Evolutionary conservation across 2,329 filamentous ascomycete genomes (phyloP).

Genomic region (Aspergillus pseudonomiae): DNA sequence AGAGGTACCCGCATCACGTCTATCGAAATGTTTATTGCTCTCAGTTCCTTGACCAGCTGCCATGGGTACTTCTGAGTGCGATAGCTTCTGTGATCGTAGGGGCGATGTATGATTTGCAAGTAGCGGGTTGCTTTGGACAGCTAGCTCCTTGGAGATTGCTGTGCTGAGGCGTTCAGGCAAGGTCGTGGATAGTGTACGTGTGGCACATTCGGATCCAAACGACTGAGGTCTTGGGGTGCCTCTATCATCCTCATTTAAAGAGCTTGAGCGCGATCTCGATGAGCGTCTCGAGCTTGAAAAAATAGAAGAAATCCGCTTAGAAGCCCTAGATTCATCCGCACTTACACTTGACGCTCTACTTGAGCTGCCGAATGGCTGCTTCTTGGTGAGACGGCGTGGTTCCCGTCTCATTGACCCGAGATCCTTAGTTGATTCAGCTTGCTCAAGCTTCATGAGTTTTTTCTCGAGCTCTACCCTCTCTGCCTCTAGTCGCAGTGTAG

Average conservation of each 20-base stretch:
- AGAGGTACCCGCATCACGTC: constrained; percentile 24
- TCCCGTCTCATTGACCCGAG: constrained; percentile 21
- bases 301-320: constrained; percentile 28
- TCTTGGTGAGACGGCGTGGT: constrained; percentile 39
- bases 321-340: constrained; percentile 30
- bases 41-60: constrained; percentile 26
- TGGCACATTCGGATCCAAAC: constrained; percentile 7
- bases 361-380: constrained; percentile 34
- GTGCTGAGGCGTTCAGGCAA: constrained; percentile 35
- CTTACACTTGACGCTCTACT: constrained; percentile 35
- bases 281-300: constrained; percentile 31
- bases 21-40: background rate
- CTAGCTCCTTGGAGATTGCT: constrained; percentile 34
- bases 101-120: constrained; percentile 14
- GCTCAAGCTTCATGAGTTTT: constrained; percentile 28
- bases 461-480: constrained; percentile 34
- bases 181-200: constrained; percentile 26
- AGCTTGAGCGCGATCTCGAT: constrained; percentile 33
- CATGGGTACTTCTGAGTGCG: constrained; percentile 22
- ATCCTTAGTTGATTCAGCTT: constrained; percentile 23
- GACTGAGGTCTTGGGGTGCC: background rate
- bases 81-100: constrained; percentile 15
- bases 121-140: constrained; percentile 26
- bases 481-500: constrained; percentile 35
- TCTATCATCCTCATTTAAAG: constrained; percentile 24